Conservation (phyloP, 2,329 filamentous ascomycete genomes). For the Clonostachys solani region DNA sequence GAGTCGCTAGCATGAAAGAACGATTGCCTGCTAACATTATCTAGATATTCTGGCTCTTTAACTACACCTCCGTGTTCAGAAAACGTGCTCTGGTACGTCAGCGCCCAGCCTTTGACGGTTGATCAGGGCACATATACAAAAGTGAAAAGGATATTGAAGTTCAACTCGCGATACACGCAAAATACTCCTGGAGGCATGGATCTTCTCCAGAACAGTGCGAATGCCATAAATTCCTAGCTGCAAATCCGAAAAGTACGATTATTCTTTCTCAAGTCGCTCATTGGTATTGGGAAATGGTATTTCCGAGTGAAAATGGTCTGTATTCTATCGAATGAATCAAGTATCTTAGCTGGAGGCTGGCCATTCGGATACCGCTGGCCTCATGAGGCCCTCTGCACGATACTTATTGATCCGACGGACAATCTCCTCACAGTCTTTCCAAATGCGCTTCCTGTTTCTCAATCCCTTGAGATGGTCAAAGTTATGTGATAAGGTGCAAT, state of each 20-base stretch:
- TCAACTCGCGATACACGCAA: conserved; percentile 48
- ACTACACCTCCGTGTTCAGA: conserved; percentile 56
- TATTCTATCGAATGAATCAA: too few relatives aligned
- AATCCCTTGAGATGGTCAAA: not conserved
- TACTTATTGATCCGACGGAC: not conserved
- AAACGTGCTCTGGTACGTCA: conserved; percentile 44
- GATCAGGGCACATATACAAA: conserved; percentile 39
- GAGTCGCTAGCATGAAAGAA: too few relatives aligned
- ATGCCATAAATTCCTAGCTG: not conserved
- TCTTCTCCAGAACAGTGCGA: conserved; percentile 21
- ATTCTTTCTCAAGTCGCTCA: too few relatives aligned
- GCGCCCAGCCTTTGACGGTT: conserved; percentile 36
- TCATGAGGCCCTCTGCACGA: not conserved
- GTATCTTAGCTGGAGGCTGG: too few relatives aligned
- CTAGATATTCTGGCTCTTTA: conserved; percentile 41
- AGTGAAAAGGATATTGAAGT: conserved; percentile 46
- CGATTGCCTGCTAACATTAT: conserved; percentile 12
- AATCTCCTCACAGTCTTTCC: not conserved
- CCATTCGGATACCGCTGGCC: not conserved
- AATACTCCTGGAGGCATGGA: conserved; percentile 37
- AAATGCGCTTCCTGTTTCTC: not conserved
- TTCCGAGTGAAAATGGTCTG: too few relatives aligned
- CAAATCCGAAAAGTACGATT: too few relatives aligned
- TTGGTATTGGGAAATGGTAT: too few relatives aligned
- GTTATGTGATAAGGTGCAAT: not conserved